These are phyloP conservation scores for Actinomucor elegans DNA, from an alignment of 371 early-diverging fungal species.

Conservation along the genomic window DNA sequence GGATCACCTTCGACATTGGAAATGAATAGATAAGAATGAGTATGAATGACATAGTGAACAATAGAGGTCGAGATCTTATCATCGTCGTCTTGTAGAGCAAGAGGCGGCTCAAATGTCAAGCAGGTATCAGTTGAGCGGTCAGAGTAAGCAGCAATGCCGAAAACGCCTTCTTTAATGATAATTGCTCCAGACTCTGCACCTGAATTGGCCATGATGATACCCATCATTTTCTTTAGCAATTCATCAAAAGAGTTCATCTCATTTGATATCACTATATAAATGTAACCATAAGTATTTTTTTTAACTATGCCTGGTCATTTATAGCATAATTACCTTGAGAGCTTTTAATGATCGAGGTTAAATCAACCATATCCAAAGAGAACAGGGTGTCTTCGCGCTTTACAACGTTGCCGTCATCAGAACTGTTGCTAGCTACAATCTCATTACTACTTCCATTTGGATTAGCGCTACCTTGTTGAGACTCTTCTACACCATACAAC, in stretches of 20 bases:
- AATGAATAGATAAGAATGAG: slow-evolving; percentile 37
- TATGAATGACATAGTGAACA: slow-evolving; percentile 46
- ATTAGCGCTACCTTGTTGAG: not conserved
- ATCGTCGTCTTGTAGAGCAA: slow-evolving; percentile 35
- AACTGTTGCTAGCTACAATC: not conserved
- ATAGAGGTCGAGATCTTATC: slow-evolving; percentile 35
- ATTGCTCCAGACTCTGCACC: slow-evolving; percentile 47
- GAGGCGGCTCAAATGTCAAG: slow-evolving; percentile 41
- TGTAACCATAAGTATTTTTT: not conserved
- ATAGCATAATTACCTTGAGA: slow-evolving; percentile 52
- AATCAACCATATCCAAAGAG: slow-evolving; percentile 47
- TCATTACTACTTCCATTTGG: not conserved
- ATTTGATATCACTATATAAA: slow-evolving; percentile 39
- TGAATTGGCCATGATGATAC: slow-evolving; percentile 44
- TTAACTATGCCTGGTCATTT: too few relatives aligned
- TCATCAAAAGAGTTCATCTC: slow-evolving; percentile 53
- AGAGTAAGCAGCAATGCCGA: slow-evolving; percentile 44
- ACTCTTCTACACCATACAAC: slow-evolving; percentile 20
- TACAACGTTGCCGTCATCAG: not conserved
- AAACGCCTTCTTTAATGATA: slow-evolving; percentile 44
- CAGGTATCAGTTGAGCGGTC: slow-evolving; percentile 25
- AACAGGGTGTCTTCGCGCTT: slow-evolving; percentile 32
- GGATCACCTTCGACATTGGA: slow-evolving; percentile 40
- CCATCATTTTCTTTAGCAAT: slow-evolving; percentile 44
- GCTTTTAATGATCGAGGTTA: slow-evolving; percentile 48